Percentiles rank a stretch among this genome's conserved stretches.
These are phyloP conservation scores for Candida ortonii DNA, from an alignment of 805 yeast genomes.

Conservation along the genomic window DNA sequence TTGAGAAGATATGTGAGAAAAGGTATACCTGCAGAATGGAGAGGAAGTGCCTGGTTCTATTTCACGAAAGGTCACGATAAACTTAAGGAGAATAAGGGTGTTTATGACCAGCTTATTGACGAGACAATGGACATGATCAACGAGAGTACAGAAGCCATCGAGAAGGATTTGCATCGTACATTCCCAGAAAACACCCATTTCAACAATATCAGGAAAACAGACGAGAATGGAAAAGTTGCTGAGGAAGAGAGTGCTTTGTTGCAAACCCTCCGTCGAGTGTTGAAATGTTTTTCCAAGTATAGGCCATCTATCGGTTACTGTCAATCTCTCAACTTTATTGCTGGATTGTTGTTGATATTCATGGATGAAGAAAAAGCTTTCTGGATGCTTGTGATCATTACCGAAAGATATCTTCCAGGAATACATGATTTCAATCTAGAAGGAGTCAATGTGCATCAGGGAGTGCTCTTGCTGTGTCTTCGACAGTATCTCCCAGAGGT, in stretches of 20 bases:
- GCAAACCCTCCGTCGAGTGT: slow-evolving; percentile 71
- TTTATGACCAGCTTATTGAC: slow-evolving; percentile 65
- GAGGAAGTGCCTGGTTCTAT: slow-evolving; percentile 96
- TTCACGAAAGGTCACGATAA: slow-evolving; percentile 75
- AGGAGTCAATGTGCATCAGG: slow-evolving; percentile 94
- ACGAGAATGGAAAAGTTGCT: slow-evolving; percentile 9
- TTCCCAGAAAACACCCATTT: slow-evolving; percentile 92
- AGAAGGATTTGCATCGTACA: slow-evolving; percentile 88
- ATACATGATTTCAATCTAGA: slow-evolving; percentile 87
- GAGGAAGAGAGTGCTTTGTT: slow-evolving; percentile 62
- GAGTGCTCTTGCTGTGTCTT: slow-evolving; percentile 83
- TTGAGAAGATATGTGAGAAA: slow-evolving; percentile 78
- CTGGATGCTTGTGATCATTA: slow-evolving; percentile 93
- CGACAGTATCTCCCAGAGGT: slow-evolving; percentile 79
- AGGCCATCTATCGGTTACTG: slow-evolving; percentile 94
- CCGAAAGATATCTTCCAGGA: slow-evolving; percentile 83
- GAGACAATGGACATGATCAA: slow-evolving; percentile 54
- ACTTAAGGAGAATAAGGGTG: slow-evolving; percentile 65
- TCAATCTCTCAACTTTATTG: slow-evolving; percentile 89
- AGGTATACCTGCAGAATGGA: slow-evolving; percentile 96
- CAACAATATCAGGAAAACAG: slow-evolving; percentile 37
- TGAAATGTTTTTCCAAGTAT: slow-evolving; percentile 78
- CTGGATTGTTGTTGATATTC: slow-evolving; percentile 79
- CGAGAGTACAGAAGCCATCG: slow-evolving; percentile 87
- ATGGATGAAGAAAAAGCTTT: slow-evolving; percentile 88